These are phyloP conservation scores for Trichaptum fuscoviolaceum DNA, from an alignment of 768 basidiomycete species.

Conservation along the genomic window DNA sequence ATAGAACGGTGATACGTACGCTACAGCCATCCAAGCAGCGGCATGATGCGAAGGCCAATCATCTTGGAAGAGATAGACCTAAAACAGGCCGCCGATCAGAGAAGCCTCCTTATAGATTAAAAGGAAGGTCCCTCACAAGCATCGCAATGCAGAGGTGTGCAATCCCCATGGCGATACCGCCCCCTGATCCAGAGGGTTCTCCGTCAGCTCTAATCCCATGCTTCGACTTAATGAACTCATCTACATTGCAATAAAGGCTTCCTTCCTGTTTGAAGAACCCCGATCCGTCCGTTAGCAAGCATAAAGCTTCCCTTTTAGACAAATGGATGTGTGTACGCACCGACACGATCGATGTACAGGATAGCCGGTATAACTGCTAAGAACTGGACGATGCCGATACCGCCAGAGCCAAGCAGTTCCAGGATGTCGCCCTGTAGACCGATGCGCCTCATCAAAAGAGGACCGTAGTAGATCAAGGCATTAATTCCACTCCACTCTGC, in stretches of 20 bases:
- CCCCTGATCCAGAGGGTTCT: conserved; percentile 27
- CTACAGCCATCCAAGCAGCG: conserved; percentile 68
- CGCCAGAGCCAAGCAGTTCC: conserved; percentile 66
- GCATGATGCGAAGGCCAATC: conserved; percentile 54
- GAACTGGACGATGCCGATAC: conserved; percentile 75
- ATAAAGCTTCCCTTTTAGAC: background rate
- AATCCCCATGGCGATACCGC: conserved; percentile 56
- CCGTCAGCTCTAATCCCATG: conserved; percentile 2
- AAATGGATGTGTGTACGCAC: conserved; percentile 27
- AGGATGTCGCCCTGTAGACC: conserved; percentile 57
- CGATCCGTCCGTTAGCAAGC: background rate
- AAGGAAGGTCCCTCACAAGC: conserved; percentile 37
- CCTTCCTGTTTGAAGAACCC: conserved; percentile 38
- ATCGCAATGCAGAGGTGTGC: conserved; percentile 63
- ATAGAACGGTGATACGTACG: conserved; percentile 33
- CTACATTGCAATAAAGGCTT: conserved; percentile 57
- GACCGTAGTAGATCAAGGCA: conserved; percentile 78
- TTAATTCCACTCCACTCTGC: conserved; percentile 88
- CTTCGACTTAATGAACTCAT: background rate
- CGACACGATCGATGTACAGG: conserved; percentile 59
- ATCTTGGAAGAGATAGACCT: conserved; percentile 21
- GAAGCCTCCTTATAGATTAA: conserved; percentile 6
- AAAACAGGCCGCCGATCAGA: conserved; percentile 24
- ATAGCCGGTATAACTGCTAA: conserved; percentile 73
- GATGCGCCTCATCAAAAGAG: conserved; percentile 59